A percentile compares a stretch with the other conserved stretches of the same genome.
Evolutionary conservation across 2,329 filamentous ascomycete species (phyloP).

Genomic region (Apiospora rasikravindrae): DNA sequence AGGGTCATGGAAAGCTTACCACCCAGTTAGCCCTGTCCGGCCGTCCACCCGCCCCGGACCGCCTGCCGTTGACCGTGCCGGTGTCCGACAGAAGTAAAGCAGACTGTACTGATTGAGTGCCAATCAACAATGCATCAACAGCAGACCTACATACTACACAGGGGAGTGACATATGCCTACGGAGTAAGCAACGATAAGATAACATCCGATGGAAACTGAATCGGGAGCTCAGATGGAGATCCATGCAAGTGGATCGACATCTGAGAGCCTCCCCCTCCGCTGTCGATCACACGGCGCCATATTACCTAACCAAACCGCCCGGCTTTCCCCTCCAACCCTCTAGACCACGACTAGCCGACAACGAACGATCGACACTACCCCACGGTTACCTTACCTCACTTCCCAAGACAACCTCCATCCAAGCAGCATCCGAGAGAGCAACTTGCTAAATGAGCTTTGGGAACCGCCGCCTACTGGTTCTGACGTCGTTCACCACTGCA

Average conservation of each 20-base stretch:
- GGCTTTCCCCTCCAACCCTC: neutral
- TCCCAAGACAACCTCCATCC: neutral
- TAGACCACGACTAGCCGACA: neutral
- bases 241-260: neutral
- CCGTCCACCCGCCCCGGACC: neutral
- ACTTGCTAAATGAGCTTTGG: slow-evolving; percentile 1
- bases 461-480: neutral
- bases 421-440: neutral
- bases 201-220: neutral
- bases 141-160: too few species aligned
- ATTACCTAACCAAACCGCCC: slow-evolving; percentile 6
- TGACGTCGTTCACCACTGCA: slow-evolving; percentile 1
- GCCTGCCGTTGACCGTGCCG: neutral
- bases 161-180: too few species aligned
- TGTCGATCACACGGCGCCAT: neutral
- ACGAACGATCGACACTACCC: neutral
- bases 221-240: neutral
- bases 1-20: neutral
- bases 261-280: neutral
- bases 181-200: neutral
- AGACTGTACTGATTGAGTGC: neutral
- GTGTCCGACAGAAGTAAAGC: neutral
- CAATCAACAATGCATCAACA: too few species aligned
- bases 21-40: neutral
- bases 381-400: neutral